These are phyloP conservation scores for Astrothelium subdiscretum DNA, from an alignment of 495 filamentous ascomycete genomes.

Conservation along the genomic window DNA sequence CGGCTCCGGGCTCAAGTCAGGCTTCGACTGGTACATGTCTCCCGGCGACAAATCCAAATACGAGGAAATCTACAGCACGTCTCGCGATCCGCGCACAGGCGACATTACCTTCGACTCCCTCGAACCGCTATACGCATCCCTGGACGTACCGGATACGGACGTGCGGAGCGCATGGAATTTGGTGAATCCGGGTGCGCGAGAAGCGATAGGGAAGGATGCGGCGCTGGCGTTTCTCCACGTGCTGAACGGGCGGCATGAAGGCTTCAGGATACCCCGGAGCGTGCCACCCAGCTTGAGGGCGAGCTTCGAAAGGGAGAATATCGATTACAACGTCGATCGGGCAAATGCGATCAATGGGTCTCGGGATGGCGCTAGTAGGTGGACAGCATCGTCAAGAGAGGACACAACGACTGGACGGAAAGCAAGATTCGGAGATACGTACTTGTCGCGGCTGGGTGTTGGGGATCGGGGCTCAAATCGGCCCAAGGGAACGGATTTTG, in stretches of 20 bases:
- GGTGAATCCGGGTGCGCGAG: conserved; percentile 71
- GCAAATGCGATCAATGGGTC: conserved; percentile 1
- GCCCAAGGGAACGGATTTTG: conserved; percentile 77
- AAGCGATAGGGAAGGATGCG: conserved; percentile 86
- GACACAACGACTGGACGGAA: conserved; percentile 74
- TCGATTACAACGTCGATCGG: conserved; percentile 86
- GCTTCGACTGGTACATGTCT: conserved; percentile 99
- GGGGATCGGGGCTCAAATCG: conserved; percentile 62
- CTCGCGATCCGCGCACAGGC: conserved; percentile 63
- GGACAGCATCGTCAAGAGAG: conserved; percentile 43
- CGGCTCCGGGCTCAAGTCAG: conserved; percentile 74
- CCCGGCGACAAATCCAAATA: conserved; percentile 84
- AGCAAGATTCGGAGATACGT: conserved; percentile 92
- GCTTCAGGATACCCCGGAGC: conserved; percentile 84
- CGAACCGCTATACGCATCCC: conserved; percentile 72
- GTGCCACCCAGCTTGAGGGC: conserved; percentile 83
- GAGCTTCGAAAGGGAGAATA: conserved; percentile 84
- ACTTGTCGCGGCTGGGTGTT: conserved; percentile 78
- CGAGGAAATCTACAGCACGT: conserved; percentile 88
- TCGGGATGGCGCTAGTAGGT: conserved; percentile 19
- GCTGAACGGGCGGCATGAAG: conserved; percentile 87
- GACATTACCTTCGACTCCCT: conserved; percentile 74
- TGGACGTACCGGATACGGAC: conserved; percentile 94
- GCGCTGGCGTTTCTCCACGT: conserved; percentile 91
- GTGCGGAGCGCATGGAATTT: conserved; percentile 92